Evolutionary conservation across 2,329 filamentous ascomycete species (phyloP), one percentile per base, ranked within the genome.

Genomic region (Ophiostoma quercus): DNA sequence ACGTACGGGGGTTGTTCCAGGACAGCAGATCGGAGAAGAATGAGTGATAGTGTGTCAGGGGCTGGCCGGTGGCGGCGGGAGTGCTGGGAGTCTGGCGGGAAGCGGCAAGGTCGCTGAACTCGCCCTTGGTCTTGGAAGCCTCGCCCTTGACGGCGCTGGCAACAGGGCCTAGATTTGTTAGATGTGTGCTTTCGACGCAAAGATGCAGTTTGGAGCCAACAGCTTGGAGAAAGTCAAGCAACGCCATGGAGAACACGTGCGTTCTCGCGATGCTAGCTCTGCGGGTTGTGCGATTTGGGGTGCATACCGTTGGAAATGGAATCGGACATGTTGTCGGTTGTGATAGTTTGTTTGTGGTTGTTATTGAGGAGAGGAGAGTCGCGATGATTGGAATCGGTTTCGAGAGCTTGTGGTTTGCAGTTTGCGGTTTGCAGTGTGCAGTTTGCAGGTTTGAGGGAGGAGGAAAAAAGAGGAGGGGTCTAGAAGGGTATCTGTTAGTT

Each of bases 11-110:
- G 77, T 89, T 88, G 77, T 88, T 84, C 87, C 88, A 90, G 74
- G 88, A 90, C 72, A 91, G 81, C 70, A 91, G 83, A 78, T 89
- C 87, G 67, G 84, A 85, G 79, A 91, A 90, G 80, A 90, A 87
- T 19, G 87, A 90, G 81, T 90, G 88, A 78, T 90, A 91, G 79
- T 89, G 87, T 71, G 87, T 90, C 76, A 90, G 79, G 67, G 84
- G 84, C 78, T 89, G 86, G 75, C 85, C 86, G 66, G 85, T 63
- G 16, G 60, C 60, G 29, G 60, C 82, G 43, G 82, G 81, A 71
- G 81, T 80, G 67, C 79, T 73, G 69, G 86, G 86, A 67, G 84
- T 85, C 76, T 82, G 82, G 76, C 86, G 85, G 74, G 85, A 77
- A 72, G 83, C 83, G 75, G 85, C 85, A 66, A 88, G 82, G 77